These are phyloP conservation scores for Metschnikowia cerradonensis DNA, from an alignment of 805 yeast species.

Conservation along the genomic window DNA sequence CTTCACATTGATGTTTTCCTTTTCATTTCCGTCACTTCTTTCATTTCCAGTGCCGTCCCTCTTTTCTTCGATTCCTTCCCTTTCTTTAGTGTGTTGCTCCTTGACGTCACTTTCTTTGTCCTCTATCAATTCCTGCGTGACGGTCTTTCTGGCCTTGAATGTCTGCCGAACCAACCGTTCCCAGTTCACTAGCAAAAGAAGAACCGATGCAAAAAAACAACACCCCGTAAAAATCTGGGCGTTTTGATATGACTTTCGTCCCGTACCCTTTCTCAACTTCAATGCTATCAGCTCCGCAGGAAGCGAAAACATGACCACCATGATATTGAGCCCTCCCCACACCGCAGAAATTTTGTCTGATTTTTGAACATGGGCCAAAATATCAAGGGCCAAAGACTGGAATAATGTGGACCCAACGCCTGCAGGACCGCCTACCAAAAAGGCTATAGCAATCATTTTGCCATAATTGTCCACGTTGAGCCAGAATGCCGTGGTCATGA, in stretches of 20 bases:
- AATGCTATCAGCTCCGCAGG: slow-evolving; percentile 55
- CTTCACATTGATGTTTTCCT: too few relatives aligned
- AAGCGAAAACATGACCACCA: slow-evolving; percentile 31
- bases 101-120: neutral
- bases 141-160: slow-evolving; percentile 7
- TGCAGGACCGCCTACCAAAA: slow-evolving; percentile 27
- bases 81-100: neutral
- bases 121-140: slow-evolving; percentile 7
- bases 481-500: slow-evolving; percentile 36
- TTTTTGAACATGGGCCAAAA: slow-evolving; percentile 13
- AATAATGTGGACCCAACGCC: slow-evolving; percentile 28
- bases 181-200: slow-evolving; percentile 45
- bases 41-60: neutral
- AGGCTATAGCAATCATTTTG: slow-evolving; percentile 26
- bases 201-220: slow-evolving; percentile 39
- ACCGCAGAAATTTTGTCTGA: slow-evolving; percentile 31
- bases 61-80: neutral
- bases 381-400: slow-evolving; percentile 17
- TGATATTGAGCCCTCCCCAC: slow-evolving; percentile 38
- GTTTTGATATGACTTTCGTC: slow-evolving; percentile 41
- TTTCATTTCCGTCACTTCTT: neutral
- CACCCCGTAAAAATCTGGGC: slow-evolving; percentile 60
- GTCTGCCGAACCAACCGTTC: slow-evolving; percentile 43
- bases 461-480: slow-evolving; percentile 32
- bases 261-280: slow-evolving; percentile 11